Evolutionary conservation across 345 rosid species (phyloP).

Genomic region (Rubroshorea leprosula): DNA sequence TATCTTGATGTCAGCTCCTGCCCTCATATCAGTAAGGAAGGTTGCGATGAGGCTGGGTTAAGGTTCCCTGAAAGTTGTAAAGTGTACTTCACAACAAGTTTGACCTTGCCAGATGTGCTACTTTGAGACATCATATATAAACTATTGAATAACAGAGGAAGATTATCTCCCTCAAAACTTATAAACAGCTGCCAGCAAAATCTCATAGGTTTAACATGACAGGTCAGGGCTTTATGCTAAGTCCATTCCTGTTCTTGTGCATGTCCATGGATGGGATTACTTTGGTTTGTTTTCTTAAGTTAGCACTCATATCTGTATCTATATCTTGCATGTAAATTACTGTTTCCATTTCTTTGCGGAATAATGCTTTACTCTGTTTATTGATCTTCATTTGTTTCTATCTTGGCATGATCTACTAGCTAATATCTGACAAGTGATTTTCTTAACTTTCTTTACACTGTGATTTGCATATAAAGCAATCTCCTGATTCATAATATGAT

Average conservation of each 20-base stretch:
- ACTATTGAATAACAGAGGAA: no score
- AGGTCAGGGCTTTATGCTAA: slow-evolving; percentile 14
- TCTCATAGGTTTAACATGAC: no score
- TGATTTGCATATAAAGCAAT: no score
- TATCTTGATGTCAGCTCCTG: slow-evolving; percentile 88
- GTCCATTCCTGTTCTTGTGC: slow-evolving; percentile 26
- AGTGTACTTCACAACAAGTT: slow-evolving; percentile 70
- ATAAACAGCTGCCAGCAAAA: no score
- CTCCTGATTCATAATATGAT: no score
- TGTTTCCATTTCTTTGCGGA: neutral
- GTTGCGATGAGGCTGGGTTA: slow-evolving; percentile 74
- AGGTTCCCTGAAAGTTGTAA: slow-evolving; percentile 65
- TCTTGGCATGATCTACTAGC: neutral
- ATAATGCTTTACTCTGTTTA: slow-evolving; percentile 7
- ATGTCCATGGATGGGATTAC: slow-evolving; percentile 4
- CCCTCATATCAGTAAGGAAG: slow-evolving; percentile 61
- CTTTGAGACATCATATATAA: slow-evolving; percentile 22
- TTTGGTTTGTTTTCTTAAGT: slow-evolving; percentile 6
- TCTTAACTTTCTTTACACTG: no score
- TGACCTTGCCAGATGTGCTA: slow-evolving; percentile 57
- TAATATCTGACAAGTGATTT: no score
- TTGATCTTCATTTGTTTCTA: neutral
- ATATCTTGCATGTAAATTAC: slow-evolving; percentile 8
- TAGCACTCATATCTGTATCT: slow-evolving; percentile 16
- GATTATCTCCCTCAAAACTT: no score